Conservation (phyloP, 2,329 filamentous ascomycete genomes). For the Xylaria digitata region DNA sequence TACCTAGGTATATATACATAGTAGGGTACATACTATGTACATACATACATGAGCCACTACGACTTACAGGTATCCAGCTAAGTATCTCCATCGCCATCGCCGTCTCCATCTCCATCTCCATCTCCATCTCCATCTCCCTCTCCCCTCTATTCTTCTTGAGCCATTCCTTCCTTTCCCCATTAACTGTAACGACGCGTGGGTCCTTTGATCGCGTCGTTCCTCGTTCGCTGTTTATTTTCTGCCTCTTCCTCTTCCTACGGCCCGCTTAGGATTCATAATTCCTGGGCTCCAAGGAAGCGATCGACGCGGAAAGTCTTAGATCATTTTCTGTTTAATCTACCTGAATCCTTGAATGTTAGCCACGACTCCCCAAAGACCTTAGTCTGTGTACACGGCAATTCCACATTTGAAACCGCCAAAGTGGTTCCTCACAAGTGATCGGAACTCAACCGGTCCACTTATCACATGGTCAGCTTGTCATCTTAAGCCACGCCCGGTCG, state of each 20-base stretch:
- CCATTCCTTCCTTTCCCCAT: slow-evolving; percentile 19
- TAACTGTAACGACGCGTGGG: slow-evolving; percentile 27
- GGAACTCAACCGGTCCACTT: slow-evolving; percentile 26
- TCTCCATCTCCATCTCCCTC: slow-evolving; percentile 13
- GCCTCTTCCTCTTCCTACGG: slow-evolving; percentile 3
- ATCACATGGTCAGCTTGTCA: slow-evolving; percentile 25
- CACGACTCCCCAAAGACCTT: slow-evolving; percentile 26
- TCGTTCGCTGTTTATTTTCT: slow-evolving; percentile 8
- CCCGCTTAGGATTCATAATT: slow-evolving; percentile 13
- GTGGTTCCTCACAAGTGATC: slow-evolving; percentile 22
- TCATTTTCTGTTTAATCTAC: slow-evolving; percentile 20
- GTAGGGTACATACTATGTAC: no score
- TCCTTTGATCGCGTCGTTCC: slow-evolving; percentile 21
- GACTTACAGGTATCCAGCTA: no score
- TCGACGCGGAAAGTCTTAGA: slow-evolving; percentile 6
- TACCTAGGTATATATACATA: no score
- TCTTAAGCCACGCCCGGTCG: slow-evolving; percentile 24
- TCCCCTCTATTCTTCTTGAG: slow-evolving; percentile 32
- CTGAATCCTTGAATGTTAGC: slow-evolving; percentile 23
- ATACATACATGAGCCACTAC: no score
- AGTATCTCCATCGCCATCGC: no score
- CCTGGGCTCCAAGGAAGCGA: slow-evolving; percentile 10
- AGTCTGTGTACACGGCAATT: slow-evolving; percentile 34
- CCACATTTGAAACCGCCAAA: slow-evolving; percentile 44
- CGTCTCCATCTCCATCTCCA: slow-evolving; percentile 19